Evolutionary conservation across 148 eudicot species (phyloP).

Genomic region (Nepenthes mirabilis): DNA sequence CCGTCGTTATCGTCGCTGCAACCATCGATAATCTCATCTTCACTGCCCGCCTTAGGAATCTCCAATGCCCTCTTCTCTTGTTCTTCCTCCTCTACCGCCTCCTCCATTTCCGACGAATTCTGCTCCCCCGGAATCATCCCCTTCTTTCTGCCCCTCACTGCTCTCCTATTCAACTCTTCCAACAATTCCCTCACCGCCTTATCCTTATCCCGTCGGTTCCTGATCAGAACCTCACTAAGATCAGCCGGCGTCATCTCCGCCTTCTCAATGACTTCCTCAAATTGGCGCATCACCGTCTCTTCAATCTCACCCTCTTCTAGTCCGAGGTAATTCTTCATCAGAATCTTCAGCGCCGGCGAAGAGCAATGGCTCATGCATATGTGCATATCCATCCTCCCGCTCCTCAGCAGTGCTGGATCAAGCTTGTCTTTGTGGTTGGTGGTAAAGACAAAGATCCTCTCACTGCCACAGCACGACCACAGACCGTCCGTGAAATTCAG

Average conservation of each 20-base stretch:
- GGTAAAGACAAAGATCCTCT: conserved; percentile 49
- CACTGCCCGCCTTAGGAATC: conserved; percentile 16
- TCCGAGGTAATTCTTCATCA: conserved; percentile 58
- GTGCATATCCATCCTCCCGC: conserved; percentile 97
- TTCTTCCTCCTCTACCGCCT: conserved; percentile 30
- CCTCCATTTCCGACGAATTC: conserved; percentile 6
- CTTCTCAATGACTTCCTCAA: conserved; percentile 23
- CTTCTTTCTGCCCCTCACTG: conserved; percentile 14
- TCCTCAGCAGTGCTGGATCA: conserved; percentile 76
- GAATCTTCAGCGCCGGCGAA: conserved; percentile 37
- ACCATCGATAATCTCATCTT: neutral
- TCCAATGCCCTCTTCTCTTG: conserved; percentile 82
- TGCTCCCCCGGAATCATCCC: neutral
- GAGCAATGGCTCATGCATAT: conserved; percentile 64
- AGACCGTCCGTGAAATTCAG: conserved; percentile 46
- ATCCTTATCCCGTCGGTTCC: conserved; percentile 38
- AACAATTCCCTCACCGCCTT: conserved; percentile 39
- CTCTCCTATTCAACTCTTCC: conserved; percentile 34
- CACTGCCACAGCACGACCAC: conserved; percentile 55
- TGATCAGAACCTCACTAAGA: conserved; percentile 66
- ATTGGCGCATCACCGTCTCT: neutral
- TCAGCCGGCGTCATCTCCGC: conserved; percentile 82
- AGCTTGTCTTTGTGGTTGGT: conserved; percentile 51
- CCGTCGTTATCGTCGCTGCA: neutral
- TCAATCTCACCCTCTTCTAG: conserved; percentile 25